These are phyloP conservation scores for Austroboletus eburneus DNA, from an alignment of 768 basidiomycete species.

Conservation along the genomic window DNA sequence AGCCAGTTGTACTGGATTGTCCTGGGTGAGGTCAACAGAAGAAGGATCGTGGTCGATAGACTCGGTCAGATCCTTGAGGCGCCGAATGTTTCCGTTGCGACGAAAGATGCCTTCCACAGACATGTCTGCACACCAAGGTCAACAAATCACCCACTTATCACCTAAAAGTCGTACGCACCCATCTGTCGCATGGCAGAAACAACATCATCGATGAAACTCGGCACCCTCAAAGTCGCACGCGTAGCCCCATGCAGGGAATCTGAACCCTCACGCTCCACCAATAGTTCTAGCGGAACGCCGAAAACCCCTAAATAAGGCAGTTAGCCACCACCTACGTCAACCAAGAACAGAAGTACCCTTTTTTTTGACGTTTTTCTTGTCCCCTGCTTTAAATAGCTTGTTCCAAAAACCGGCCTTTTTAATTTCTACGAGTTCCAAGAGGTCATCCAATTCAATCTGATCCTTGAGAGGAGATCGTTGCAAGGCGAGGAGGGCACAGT, in stretches of 20 bases:
- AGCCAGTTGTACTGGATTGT: slow-evolving; percentile 96
- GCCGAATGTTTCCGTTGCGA: slow-evolving; percentile 95
- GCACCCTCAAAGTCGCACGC: slow-evolving; percentile 77
- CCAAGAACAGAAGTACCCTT: slow-evolving; percentile 52
- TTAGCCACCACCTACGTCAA: slow-evolving; percentile 9
- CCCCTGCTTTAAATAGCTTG: slow-evolving; percentile 85
- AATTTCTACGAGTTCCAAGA: slow-evolving; percentile 86
- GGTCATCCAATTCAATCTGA: slow-evolving; percentile 86
- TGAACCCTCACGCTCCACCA: slow-evolving; percentile 93
- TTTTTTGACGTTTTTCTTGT: slow-evolving; percentile 90
- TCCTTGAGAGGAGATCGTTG: slow-evolving; percentile 75
- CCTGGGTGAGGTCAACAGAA: slow-evolving; percentile 87
- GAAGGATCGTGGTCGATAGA: slow-evolving; percentile 92
- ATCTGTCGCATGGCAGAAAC: slow-evolving; percentile 98
- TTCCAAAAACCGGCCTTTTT: slow-evolving; percentile 97
- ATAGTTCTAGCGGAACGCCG: slow-evolving; percentile 84
- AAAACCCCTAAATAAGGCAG: slow-evolving; percentile 67
- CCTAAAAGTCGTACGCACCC: slow-evolving; percentile 54
- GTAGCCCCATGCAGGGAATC: slow-evolving; percentile 92
- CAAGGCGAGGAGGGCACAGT: slow-evolving; percentile 80
- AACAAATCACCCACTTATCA: neutral
- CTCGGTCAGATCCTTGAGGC: slow-evolving; percentile 86
- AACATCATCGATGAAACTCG: slow-evolving; percentile 97
- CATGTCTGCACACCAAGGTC: slow-evolving; percentile 64
- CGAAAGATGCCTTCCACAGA: slow-evolving; percentile 98